Percentiles rank a stretch among this genome's conserved stretches.
Evolutionary conservation across 306 rosid species (phyloP).

Genomic region (Sphenostylis stenocarpa): DNA sequence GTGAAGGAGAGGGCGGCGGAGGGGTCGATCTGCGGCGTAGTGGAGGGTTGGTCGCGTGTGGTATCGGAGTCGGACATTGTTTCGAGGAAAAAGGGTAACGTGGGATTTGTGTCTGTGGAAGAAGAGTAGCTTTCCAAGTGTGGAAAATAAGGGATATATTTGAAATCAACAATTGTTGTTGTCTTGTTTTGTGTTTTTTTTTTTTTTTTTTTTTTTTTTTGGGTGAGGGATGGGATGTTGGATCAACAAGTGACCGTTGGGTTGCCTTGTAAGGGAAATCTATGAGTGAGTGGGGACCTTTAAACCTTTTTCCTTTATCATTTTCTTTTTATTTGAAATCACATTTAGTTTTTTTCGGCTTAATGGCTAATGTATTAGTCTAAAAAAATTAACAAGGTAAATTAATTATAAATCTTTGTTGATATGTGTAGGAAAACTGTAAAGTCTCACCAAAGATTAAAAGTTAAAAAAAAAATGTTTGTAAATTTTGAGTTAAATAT

Average conservation of each 20-base stretch:
- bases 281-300: neutral
- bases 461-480: no score
- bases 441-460: no score
- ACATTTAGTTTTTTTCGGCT: no score
- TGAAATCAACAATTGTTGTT: no score
- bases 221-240: neutral
- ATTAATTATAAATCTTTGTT: no score
- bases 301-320: no score
- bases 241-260: neutral
- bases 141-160: neutral
- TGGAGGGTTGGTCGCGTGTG: neutral
- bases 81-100: no score
- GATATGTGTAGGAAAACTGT: no score
- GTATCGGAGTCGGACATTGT: constrained; percentile 26
- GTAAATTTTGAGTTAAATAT: no score
- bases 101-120: neutral
- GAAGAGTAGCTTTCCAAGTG: neutral
- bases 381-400: no score
- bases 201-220: neutral
- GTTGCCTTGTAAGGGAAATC: constrained; percentile 4
- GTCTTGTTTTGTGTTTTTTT: neutral
- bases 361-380: no score
- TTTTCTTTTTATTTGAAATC: no score
- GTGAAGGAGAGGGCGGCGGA: neutral
- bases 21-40: neutral